Evolutionary conservation across 2,329 filamentous ascomycete genomes (phyloP), one percentile per base, ranked within the genome.

Genomic region (Karstenula rhodostoma): DNA sequence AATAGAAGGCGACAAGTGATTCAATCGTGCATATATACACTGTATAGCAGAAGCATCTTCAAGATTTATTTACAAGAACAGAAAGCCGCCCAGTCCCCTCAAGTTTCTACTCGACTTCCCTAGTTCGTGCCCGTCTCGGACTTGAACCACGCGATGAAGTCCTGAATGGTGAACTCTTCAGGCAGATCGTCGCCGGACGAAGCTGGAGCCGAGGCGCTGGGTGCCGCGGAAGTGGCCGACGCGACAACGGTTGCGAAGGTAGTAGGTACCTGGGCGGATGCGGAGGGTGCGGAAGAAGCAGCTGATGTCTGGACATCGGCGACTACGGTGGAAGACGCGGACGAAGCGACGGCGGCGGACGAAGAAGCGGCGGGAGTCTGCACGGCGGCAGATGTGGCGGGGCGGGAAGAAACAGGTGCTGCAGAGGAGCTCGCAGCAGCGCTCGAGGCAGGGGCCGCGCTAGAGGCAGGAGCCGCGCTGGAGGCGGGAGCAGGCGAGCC

Each of bases 151-250:
- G 37, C 51, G 13, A 54, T 17, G 6, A 54, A 54, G 25, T 54
- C 23, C 51, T 54, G 15, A 17, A 54, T 54, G 17, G 51, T 54
- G 37, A 54, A 54, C 37, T 44, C 51, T 1, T 54, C 51, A 6
- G 51, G 51, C 1, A 54, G 51, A 6, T 15, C 25, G 32, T 37
- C 27, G n/a, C 25, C 23, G 3, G 51, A n/a, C 6, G 51, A 22
- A 17, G 51, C 37, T 9, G 49, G 33, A 7, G 32, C 17, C 1
- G 33, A n/a, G 15, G 29, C 15, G 9, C 27, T 32, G 32, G 48
- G 32, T 22, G 48, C 29, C 10, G 48, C 25, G 3, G 47, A 19
- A 1, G 47, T 25, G 3, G 47, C 13, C n/a, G 48, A n/a, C n/a
- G 23, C 22, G 10, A 22, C 29, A 7, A 23, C 27, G 15, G 47